Evolutionary conservation across 306 rosid genomes (phyloP).

Genomic region (Hippophae gyantsensis): DNA sequence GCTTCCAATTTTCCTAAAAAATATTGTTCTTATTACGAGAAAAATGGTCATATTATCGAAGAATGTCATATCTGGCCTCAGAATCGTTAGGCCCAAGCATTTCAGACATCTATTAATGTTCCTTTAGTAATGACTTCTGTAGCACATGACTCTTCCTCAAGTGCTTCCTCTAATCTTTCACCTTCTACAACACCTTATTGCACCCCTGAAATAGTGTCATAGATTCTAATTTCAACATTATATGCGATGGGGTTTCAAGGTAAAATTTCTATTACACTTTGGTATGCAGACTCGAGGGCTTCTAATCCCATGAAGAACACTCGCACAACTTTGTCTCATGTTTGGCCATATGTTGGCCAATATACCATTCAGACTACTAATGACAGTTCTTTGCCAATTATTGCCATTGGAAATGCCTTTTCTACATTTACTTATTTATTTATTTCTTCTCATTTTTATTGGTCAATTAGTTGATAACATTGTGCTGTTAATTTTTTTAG

Average conservation of each 20-base stretch:
- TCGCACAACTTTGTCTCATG: background rate
- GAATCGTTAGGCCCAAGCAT: too few species aligned
- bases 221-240: background rate
- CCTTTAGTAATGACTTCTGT: background rate
- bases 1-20: too few species aligned
- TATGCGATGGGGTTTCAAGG: conserved; percentile 3
- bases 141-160: background rate
- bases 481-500: too few species aligned
- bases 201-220: background rate
- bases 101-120: background rate
- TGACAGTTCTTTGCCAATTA: too few species aligned
- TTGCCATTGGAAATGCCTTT: too few species aligned
- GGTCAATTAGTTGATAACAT: too few species aligned
- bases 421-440: too few species aligned
- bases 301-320: background rate
- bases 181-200: background rate
- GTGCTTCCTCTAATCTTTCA: background rate
- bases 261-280: conserved; percentile 1
- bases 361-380: background rate
- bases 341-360: background rate
- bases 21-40: too few species aligned
- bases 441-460: too few species aligned
- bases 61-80: too few species aligned
- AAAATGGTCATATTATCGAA: too few species aligned
- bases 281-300: conserved; percentile 5